Conservation (phyloP, 2,329 filamentous ascomycete species). For the Epichloe amarillans region DNA sequence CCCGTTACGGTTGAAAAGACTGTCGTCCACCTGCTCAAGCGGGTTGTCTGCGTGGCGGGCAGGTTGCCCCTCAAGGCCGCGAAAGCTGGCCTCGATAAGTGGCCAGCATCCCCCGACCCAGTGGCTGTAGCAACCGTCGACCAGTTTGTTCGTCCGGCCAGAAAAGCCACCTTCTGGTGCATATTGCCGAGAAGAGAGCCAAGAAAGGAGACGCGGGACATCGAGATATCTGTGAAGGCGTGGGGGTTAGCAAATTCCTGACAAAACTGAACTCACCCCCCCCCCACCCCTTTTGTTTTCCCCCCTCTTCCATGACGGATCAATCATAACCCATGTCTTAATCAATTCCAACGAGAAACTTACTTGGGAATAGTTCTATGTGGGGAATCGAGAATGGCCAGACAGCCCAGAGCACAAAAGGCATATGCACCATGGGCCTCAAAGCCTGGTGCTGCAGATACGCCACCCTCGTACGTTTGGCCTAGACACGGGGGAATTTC, state of each 20-base stretch:
- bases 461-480: slow-evolving; percentile 91
- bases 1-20: slow-evolving; percentile 69
- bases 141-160: slow-evolving; percentile 91
- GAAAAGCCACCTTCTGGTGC: slow-evolving; percentile 85
- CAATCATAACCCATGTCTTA: background rate
- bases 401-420: slow-evolving; percentile 88
- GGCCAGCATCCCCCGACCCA: slow-evolving; percentile 97
- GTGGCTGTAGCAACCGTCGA: slow-evolving; percentile 96
- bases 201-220: slow-evolving; percentile 62
- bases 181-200: slow-evolving; percentile 83
- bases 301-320: background rate
- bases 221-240: slow-evolving; percentile 51
- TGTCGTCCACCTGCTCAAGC: slow-evolving; percentile 22
- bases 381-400: slow-evolving; percentile 74
- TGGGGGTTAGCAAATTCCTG: slow-evolving; percentile 19
- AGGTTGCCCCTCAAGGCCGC: slow-evolving; percentile 29
- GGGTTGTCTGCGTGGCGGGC: slow-evolving; percentile 16
- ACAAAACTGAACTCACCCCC: background rate
- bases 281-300: background rate
- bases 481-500: slow-evolving; percentile 31
- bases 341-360: slow-evolving; percentile 16
- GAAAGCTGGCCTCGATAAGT: slow-evolving; percentile 67
- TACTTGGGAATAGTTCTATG: slow-evolving; percentile 60
- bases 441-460: slow-evolving; percentile 69
- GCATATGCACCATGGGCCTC: slow-evolving; percentile 96